Conservation (phyloP, 148 eudicot species). For the Chenopodium berlandieri region DNA sequence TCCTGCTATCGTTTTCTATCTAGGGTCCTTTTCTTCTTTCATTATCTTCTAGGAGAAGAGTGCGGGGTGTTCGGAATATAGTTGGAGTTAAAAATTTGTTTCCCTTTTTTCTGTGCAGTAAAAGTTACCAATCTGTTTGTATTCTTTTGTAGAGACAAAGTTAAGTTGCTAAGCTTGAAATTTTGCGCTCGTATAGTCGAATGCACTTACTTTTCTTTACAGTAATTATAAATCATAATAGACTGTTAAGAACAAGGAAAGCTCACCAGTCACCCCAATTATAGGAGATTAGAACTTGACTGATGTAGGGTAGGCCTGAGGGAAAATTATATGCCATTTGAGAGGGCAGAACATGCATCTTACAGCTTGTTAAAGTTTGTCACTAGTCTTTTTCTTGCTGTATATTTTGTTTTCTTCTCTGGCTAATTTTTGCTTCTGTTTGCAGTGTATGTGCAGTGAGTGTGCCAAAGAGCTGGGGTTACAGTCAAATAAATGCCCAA, state of each 20-base stretch:
- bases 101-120: background rate
- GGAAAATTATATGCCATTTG: background rate
- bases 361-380: background rate
- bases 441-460: constrained; percentile 80
- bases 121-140: no score
- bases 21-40: background rate
- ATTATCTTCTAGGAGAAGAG: background rate
- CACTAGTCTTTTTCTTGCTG: background rate
- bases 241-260: background rate
- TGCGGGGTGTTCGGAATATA: background rate
- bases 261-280: background rate
- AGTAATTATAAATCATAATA: background rate
- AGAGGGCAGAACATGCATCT: background rate
- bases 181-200: background rate
- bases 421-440: constrained; percentile 1
- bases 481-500: constrained; percentile 71
- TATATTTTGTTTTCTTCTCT: background rate
- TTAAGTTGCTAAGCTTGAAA: background rate
- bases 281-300: background rate
- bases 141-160: background rate
- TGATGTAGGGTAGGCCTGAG: background rate
- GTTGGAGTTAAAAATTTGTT: background rate
- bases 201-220: background rate
- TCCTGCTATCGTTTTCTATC: background rate
- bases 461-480: constrained; percentile 73